phyloP scores from a whole-genome alignment of 2,329 filamentous ascomycete species.

The Fusarium tanahbumbuense region DNA sequence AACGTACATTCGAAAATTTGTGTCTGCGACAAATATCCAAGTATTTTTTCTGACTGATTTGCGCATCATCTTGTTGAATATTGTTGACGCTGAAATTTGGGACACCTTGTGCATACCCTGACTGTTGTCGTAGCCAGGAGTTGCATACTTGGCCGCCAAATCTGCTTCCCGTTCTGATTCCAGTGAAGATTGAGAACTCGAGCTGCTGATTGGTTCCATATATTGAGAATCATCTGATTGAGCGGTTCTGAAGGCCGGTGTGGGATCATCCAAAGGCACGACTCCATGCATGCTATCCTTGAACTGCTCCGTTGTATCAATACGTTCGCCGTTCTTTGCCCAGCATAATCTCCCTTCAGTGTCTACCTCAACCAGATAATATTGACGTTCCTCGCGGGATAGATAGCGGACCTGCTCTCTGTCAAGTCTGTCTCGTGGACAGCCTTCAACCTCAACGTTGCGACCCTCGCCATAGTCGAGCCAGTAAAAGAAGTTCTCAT shows the following conservation, averaged over 20 bases:
- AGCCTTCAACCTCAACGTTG: constrained; percentile 74
- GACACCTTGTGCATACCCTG: constrained; percentile 66
- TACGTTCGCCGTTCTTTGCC: constrained; percentile 82
- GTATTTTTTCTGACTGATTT: constrained; percentile 86
- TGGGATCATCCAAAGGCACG: constrained; percentile 70
- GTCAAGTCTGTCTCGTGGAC: constrained; percentile 79
- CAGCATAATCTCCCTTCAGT: constrained; percentile 80
- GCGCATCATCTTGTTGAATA: constrained; percentile 82
- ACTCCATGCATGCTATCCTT: constrained; percentile 84
- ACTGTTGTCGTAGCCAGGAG: constrained; percentile 69
- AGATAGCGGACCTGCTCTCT: constrained; percentile 86
- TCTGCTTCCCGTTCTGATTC: constrained; percentile 67
- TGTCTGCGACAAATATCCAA: constrained; percentile 94
- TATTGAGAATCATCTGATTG: constrained; percentile 17
- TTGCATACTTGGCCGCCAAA: constrained; percentile 72
- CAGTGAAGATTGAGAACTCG: constrained; percentile 52
- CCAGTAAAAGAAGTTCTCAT: constrained; percentile 96
- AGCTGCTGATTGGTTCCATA: constrained; percentile 41
- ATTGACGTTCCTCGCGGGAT: constrained; percentile 80
- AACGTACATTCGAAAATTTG: constrained; percentile 84
- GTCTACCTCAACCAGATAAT: constrained; percentile 84
- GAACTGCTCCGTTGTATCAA: constrained; percentile 80
- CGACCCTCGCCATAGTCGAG: constrained; percentile 84
- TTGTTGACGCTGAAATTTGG: constrained; percentile 75
- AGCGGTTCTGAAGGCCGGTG: constrained; percentile 60